Evolutionary conservation across 75 land plant species (phyloP), one percentile per base, ranked within the genome.

Genomic region (Picea glauca): DNA sequence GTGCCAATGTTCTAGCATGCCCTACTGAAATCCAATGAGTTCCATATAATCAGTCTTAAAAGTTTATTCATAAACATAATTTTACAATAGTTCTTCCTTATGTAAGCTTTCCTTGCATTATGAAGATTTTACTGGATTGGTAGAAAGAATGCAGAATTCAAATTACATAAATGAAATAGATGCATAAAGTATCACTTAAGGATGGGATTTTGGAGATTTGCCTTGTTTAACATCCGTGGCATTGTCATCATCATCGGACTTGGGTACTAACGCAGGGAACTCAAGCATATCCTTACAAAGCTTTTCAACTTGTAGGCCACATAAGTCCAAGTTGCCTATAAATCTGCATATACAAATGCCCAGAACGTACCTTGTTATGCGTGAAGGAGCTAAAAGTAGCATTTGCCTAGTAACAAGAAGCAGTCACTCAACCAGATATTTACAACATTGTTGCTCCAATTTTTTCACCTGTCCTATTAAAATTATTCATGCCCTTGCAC

Each of bases 221-320:
- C 93, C 89, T 83, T 83, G 30, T 43, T 75, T 80, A 76, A 72
- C 78, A 54, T 83, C 77, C 60, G 76, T 79, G n/a, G 32, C 11
- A 9, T 11, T 66, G 60, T 68, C 77, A 31, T 26, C 21, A 33
- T 38, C 35, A 20, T 20, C 77, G 18, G 81, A 80, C 67, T 85
- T 85, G 8, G 91, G 90, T 26, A 88, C 66, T 23, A 88, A 79
- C 30, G 82, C 90, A 72, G 92, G 95, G 76, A 88, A 90, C 46
- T 90, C 92, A 74, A 86, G 61, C 38, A 91, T 80, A 74, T 86
- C 86, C 58, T 84, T 80, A 75, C 99, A 96, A 8, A 75, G 76
- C 78, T 85, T 88, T 60, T 85, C 82, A 62, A 92, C 83, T 85
- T 92, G 99, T 32, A 72, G 78, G 21, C 99, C 99, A 86, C 99